Percentiles rank a stretch among this genome's conserved stretches.
Evolutionary conservation across 176 grass and related monocot genomes (phyloP).

Genomic region (Raddia distichophylla): DNA sequence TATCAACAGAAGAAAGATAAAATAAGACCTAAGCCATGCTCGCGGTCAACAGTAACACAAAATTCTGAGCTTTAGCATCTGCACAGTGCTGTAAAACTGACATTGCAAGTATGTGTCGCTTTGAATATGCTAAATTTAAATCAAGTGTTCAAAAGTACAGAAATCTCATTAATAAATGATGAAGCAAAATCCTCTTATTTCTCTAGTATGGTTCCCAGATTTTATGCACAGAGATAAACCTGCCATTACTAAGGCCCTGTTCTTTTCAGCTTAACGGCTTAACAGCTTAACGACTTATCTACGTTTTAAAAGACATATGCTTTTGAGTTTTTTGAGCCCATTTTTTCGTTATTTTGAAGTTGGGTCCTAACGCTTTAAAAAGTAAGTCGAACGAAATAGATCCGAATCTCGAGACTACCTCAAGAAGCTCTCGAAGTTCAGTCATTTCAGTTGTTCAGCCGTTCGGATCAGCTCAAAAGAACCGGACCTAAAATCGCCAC

Average conservation of each 20-base stretch:
- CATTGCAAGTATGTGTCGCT: neutral
- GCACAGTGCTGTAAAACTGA: slow-evolving; percentile 4
- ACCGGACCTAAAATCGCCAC: too few species aligned
- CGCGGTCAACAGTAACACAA: slow-evolving; percentile 8
- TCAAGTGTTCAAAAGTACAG: neutral
- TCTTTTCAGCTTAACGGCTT: too few species aligned
- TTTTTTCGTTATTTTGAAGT: too few species aligned
- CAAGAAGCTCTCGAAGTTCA: too few species aligned
- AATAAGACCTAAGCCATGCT: neutral
- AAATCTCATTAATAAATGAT: slow-evolving; percentile 3
- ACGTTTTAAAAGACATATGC: too few species aligned
- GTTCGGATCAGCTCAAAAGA: too few species aligned
- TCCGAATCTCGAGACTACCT: too few species aligned
- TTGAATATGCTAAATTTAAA: neutral
- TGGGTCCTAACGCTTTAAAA: too few species aligned
- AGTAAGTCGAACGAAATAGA: too few species aligned
- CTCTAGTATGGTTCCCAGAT: neutral
- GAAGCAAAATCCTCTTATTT: neutral
- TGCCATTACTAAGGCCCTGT: neutral
- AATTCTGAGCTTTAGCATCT: neutral
- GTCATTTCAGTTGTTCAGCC: too few species aligned
- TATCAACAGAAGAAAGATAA: neutral
- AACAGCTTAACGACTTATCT: too few species aligned
- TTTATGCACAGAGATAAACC: neutral
- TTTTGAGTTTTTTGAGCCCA: too few species aligned